Base-by-base conservation (phyloP, 2,329 filamentous ascomycete genomes). In the Emmonsiellopsis sp. region DNA sequence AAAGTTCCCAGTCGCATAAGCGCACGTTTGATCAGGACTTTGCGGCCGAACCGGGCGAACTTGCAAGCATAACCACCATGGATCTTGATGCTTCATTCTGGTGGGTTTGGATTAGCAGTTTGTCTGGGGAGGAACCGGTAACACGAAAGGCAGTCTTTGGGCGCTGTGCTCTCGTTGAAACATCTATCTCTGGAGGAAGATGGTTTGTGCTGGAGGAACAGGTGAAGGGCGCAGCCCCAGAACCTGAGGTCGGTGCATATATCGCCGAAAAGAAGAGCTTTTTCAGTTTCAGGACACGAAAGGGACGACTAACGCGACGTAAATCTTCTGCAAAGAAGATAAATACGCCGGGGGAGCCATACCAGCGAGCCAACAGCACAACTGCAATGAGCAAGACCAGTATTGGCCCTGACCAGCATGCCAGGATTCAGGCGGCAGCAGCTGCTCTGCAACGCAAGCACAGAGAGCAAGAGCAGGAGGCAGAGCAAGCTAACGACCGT, bases 91-190 rank as follows among this genome's bases (percentile, higher is more conserved):
- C 97, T 67, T 86, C 90, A 1, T 98, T 98, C 70, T 98, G 93
- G 93, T 97, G 93, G 92, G 93, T 97, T 3, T 98, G 93, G 93
- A 97, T 98, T 79, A 94, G 84, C 62, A 97, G 92, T 76, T 75
- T 98, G 63, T 90, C 92, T 1, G 87, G 84, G 0, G 93, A 98
- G 64, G 93, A 98, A 72, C 87, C 91, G 0, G 72, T 83, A 0
- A 80, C 85, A 46, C 83, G 93, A 56, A 98, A 98, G 68, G 86
- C 91, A 5, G 89, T 91, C 0, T 98, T 98, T 67, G 93, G 93
- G 38, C 82, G 93, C 58, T 98, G 93, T 65, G 89, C 93, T 16
- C 79, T 98, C 40, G 81, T 97, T 45, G 93, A 98, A 69, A 97
- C 93, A 0, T 77, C 81, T 11, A 93, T 97, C 56, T 77, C 79